Percentiles rank a stretch among this genome's conserved stretches.
phyloP scores from a whole-genome alignment of 2,329 filamentous ascomycete species.

The Didymella lethalis region DNA sequence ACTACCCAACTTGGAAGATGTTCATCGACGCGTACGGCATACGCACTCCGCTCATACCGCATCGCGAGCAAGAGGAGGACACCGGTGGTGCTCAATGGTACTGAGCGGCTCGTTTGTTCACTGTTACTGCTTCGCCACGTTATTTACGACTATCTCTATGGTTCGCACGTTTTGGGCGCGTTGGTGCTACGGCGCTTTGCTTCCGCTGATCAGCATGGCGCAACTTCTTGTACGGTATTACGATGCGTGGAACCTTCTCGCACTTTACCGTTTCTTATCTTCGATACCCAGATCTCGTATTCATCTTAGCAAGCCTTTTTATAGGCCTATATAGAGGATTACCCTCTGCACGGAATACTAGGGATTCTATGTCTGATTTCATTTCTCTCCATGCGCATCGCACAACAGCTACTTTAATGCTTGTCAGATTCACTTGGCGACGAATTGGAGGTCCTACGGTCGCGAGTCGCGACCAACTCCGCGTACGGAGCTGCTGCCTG shows the following conservation, averaged over 20 bases:
- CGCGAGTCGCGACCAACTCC: too few species aligned
- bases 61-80: slow-evolving; percentile 61
- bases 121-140: neutral
- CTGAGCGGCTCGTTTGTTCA: neutral
- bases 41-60: slow-evolving; percentile 81
- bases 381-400: neutral
- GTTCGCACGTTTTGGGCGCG: neutral
- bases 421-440: too few species aligned
- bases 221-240: slow-evolving; percentile 10
- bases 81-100: slow-evolving; percentile 24
- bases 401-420: neutral
- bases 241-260: neutral
- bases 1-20: slow-evolving; percentile 82
- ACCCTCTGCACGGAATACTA: slow-evolving; percentile 4
- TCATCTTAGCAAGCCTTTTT: neutral
- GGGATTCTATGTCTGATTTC: neutral
- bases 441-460: too few species aligned
- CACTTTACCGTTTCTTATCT: slow-evolving; percentile 1
- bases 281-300: slow-evolving; percentile 18
- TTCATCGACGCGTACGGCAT: slow-evolving; percentile 80
- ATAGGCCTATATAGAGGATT: slow-evolving; percentile 1
- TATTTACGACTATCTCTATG: neutral
- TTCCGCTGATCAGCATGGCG: neutral
- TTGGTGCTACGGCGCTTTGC: neutral
- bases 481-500: neutral